Percentiles rank a stretch among this genome's conserved stretches.
Evolutionary conservation across 2,329 filamentous ascomycete genomes (phyloP).

Genomic region (Beauveria caledonica): DNA sequence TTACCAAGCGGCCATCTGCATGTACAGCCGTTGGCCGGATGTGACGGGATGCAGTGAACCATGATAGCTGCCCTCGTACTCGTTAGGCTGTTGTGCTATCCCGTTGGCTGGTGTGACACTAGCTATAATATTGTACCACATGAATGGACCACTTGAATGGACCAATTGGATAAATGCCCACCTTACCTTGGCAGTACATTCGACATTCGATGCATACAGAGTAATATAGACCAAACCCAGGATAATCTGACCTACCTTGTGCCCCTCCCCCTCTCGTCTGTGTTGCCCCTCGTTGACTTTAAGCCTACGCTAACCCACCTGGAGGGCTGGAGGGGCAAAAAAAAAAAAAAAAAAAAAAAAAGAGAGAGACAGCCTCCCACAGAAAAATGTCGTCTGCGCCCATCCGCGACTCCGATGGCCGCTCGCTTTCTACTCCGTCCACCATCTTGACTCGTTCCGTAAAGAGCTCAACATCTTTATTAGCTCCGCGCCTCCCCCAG

Average conservation of each 20-base stretch:
- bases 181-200: no score
- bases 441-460: conserved; percentile 3
- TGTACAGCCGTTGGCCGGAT: neutral
- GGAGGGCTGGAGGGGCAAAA: neutral
- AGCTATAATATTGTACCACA: no score
- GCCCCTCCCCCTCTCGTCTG: neutral
- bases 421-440: conserved; percentile 5
- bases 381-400: conserved; percentile 3
- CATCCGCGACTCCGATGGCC: conserved; percentile 6
- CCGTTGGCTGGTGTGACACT: no score
- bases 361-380: neutral
- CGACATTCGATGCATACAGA: no score
- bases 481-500: neutral
- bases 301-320: neutral
- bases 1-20: neutral
- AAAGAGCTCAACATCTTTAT: neutral
- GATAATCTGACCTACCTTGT: neutral
- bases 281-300: neutral
- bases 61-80: no score
- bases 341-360: neutral
- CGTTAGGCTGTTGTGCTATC: no score
- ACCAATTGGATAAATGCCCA: no score
- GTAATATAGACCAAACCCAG: no score
- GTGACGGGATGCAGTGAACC: no score
- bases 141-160: no score